A percentile compares a stretch with the other conserved stretches of the same genome.
These are phyloP conservation scores for Colletotrichum chlorophyti DNA, from an alignment of 2,329 filamentous ascomycete species.

Conservation along the genomic window DNA sequence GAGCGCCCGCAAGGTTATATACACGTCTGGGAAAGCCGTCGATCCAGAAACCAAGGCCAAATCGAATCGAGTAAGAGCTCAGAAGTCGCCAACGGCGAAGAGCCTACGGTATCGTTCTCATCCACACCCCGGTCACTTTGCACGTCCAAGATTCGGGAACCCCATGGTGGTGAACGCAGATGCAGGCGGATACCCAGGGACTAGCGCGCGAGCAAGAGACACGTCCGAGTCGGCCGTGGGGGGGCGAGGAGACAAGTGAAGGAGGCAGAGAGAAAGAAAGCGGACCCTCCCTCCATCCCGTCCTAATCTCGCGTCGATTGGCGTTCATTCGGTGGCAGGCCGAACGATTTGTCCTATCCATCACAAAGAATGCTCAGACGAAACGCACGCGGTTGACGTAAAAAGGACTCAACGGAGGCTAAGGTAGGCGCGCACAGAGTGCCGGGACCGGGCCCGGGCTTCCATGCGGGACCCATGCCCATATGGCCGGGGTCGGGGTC, in stretches of 20 bases:
- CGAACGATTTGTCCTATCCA: slow-evolving; percentile 22
- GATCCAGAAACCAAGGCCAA: slow-evolving; percentile 17
- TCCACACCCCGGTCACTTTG: slow-evolving; percentile 1
- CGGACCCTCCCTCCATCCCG: slow-evolving; percentile 6
- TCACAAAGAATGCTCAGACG: slow-evolving; percentile 17
- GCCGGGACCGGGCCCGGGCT: slow-evolving; percentile 27
- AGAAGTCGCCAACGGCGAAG: slow-evolving; percentile 13
- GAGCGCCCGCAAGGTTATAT: slow-evolving; percentile 29
- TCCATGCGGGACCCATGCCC: no score
- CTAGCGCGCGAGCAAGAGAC: slow-evolving; percentile 21
- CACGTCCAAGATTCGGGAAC: slow-evolving; percentile 9
- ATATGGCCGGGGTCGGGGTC: slow-evolving; percentile 4
- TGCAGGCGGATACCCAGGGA: slow-evolving; percentile 11
- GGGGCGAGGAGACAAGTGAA: no score
- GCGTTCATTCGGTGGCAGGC: slow-evolving; percentile 23
- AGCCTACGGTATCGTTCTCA: background rate
- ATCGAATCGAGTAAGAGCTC: slow-evolving; percentile 27
- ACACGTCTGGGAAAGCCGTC: slow-evolving; percentile 8
- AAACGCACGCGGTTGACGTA: slow-evolving; percentile 27
- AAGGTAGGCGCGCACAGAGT: slow-evolving; percentile 24
- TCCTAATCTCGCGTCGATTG: slow-evolving; percentile 1
- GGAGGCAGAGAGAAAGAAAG: slow-evolving; percentile 5
- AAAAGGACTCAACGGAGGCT: slow-evolving; percentile 23
- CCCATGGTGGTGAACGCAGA: slow-evolving; percentile 7
- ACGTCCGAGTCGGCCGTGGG: slow-evolving; percentile 26